Conservation (phyloP, 768 basidiomycete genomes). For the Mycena rosella region DNA sequence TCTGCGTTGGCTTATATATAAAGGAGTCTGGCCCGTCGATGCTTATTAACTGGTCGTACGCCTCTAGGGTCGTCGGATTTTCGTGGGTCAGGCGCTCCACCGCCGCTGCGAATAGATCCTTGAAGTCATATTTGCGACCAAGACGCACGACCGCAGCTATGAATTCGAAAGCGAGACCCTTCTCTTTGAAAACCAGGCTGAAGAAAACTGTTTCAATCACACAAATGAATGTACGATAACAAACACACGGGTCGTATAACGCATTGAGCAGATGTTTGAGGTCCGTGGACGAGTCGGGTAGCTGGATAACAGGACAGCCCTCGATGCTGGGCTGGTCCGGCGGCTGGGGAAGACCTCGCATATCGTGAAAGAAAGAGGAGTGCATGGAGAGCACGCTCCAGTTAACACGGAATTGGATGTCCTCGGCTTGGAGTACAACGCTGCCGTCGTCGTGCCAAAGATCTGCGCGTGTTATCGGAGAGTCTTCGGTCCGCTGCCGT, state of each 20-base stretch:
- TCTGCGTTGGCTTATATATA: neutral
- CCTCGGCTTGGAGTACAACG: constrained; percentile 42
- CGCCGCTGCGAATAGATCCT: neutral
- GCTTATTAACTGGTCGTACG: neutral
- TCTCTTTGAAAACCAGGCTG: constrained; percentile 6
- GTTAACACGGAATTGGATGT: constrained; percentile 48
- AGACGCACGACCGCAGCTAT: too few relatives aligned
- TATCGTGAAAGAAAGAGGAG: constrained; percentile 47
- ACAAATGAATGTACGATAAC: too few relatives aligned
- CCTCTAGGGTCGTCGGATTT: neutral
- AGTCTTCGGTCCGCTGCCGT: constrained; percentile 7
- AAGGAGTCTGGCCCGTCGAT: too few relatives aligned
- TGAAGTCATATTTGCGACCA: neutral
- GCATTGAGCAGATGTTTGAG: constrained; percentile 27
- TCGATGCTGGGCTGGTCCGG: constrained; percentile 21
- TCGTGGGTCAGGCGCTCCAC: neutral
- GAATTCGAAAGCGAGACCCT: neutral
- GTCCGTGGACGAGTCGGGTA: constrained; percentile 31
- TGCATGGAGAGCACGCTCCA: constrained; percentile 42
- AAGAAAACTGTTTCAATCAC: neutral
- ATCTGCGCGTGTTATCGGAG: constrained; percentile 25
- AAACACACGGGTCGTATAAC: constrained; percentile 30
- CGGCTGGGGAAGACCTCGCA: constrained; percentile 35
- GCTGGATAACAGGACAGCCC: constrained; percentile 32
- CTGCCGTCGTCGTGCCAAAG: constrained; percentile 49